These are phyloP conservation scores for Xylaria curta DNA, from an alignment of 495 filamentous ascomycete genomes.

Conservation along the genomic window DNA sequence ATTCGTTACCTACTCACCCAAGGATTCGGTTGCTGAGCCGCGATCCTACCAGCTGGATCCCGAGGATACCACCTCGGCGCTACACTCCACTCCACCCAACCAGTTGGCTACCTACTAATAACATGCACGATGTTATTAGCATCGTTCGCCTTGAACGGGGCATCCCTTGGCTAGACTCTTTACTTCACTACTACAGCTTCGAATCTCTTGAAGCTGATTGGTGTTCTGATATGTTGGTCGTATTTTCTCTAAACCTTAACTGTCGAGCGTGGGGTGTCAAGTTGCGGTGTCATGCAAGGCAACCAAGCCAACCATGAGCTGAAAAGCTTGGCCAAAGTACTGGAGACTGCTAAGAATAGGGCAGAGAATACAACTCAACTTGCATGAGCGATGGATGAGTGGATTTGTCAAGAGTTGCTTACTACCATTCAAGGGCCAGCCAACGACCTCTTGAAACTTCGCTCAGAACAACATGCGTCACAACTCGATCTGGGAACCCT, in stretches of 20 bases:
- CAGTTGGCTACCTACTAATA: background rate
- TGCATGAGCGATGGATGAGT: slow-evolving; percentile 6
- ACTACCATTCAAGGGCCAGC: slow-evolving; percentile 15
- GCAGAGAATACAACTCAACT: background rate
- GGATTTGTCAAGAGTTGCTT: slow-evolving; percentile 22
- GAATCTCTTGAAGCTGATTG: background rate
- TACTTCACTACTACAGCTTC: background rate
- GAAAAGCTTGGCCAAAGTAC: slow-evolving; percentile 7
- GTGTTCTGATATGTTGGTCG: background rate
- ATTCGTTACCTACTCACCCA: background rate
- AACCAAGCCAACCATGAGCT: background rate
- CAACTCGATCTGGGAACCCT: background rate
- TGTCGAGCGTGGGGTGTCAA: background rate
- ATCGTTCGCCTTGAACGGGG: background rate
- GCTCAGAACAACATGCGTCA: background rate
- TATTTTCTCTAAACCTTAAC: background rate
- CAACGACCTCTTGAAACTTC: slow-evolving; percentile 2
- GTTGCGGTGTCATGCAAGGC: slow-evolving; percentile 10
- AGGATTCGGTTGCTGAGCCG: slow-evolving; percentile 19
- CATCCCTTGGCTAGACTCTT: background rate
- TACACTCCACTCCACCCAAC: background rate
- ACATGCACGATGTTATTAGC: background rate
- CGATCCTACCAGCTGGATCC: slow-evolving; percentile 12
- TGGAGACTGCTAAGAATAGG: slow-evolving; percentile 19
- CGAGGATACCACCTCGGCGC: background rate